phyloP scores from a whole-genome alignment of 2,329 filamentous ascomycete species.

The Fusarium equiseti region DNA sequence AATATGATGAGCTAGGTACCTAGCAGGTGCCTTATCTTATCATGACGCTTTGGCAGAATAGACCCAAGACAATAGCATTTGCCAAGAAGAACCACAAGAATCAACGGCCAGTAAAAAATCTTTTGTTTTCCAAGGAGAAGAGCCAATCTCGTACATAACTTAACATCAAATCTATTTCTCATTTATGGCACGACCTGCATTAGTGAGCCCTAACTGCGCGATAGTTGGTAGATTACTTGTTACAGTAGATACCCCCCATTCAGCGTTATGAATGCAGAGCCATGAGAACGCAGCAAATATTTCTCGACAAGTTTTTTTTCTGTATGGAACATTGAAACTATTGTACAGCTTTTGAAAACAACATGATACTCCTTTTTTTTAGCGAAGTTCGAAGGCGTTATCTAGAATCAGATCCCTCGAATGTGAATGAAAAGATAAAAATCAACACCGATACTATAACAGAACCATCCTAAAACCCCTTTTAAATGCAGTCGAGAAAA shows the following conservation, averaged over 20 bases:
- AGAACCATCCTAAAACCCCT: conserved; percentile 46
- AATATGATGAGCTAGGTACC: conserved; percentile 16
- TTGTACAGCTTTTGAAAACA: conserved; percentile 41
- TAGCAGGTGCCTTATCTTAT: background rate
- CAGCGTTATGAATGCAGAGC: background rate
- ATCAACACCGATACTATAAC: conserved; percentile 30
- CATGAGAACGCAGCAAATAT: background rate
- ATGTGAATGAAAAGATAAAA: conserved; percentile 25
- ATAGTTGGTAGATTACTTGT: background rate
- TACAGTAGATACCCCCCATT: background rate
- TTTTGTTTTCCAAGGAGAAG: background rate
- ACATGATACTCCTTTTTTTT: conserved; percentile 28
- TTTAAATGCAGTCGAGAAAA: conserved; percentile 45
- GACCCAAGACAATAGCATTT: no score
- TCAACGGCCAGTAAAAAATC: background rate
- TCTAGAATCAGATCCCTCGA: conserved; percentile 42
- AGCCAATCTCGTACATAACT: background rate
- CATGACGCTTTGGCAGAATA: conserved; percentile 13
- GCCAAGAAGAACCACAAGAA: background rate
- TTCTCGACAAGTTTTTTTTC: conserved; percentile 42
- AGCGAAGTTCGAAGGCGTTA: conserved; percentile 38
- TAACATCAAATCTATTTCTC: background rate
- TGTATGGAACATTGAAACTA: conserved; percentile 37
- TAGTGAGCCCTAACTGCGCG: conserved; percentile 35
- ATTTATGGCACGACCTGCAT: conserved; percentile 9